Evolutionary conservation across 345 rosid species (phyloP), one percentile per base, ranked within the genome.

Genomic region (Eutrema heterophyllum): DNA sequence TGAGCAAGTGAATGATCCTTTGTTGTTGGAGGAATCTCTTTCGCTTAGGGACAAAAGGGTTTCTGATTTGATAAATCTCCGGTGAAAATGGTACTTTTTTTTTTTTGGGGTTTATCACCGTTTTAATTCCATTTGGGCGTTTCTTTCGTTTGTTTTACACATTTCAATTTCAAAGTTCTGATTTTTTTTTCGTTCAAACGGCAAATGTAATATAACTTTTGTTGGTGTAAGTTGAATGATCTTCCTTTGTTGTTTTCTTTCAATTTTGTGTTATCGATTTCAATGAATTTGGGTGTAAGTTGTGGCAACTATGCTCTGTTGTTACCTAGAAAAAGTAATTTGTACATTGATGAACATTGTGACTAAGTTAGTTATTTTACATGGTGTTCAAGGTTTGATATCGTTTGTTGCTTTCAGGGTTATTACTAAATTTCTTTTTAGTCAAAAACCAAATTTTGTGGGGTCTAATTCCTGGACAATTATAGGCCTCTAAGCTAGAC

Each of bases 31-130:
- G n/a, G n/a, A n/a, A n/a, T n/a, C n/a, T n/a, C n/a, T n/a, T n/a
- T n/a, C 83, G 39, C 80, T 70, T 77, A 79, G 87, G 81, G 84
- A 80, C 24, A 49, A 82, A 80, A 71, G 81, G 75, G 48, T 69
- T 56, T 70, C 61, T 65, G 76, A 70, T 63, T 56, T 64, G 39
- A 63, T 46, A 16, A 40, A 21, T 64, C 80, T 55, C 67, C 61
- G n/a, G 45, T 36, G 29, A 57, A 15, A 51, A 77, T 77, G 80
- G 80, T 77, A 77, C 50, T 27, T 7, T 16, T 10, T 5, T 65
- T 65, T 56, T 66, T 55, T 26, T 73, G 65, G 40, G 59, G 6
- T 62, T 54, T 15, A 38, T 29, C 67, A 35, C 18, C 9, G 51
- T 71, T 63, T 67, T 9, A 29, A 5, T 73, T 11, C 54, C 63